These are phyloP conservation scores for Pichia sp. DNA, from an alignment of 1,139 yeast species.

Conservation along the genomic window DNA sequence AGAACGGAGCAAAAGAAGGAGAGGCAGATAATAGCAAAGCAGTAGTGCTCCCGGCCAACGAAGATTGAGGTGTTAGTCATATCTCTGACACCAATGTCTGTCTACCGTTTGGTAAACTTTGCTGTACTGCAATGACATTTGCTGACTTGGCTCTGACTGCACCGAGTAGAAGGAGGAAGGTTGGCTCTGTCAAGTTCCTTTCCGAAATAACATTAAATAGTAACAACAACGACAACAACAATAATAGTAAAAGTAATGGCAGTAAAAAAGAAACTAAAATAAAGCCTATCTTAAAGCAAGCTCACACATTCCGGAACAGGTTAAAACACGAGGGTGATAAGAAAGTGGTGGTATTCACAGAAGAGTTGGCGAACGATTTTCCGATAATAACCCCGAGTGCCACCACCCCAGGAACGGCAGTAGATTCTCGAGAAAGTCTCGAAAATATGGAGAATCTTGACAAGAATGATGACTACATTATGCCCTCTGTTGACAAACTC, in stretches of 20 bases:
- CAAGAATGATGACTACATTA: background rate
- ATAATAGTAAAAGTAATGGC: background rate
- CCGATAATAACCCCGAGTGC: background rate
- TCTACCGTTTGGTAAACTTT: background rate
- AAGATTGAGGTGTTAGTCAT: too few species aligned
- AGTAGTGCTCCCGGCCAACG: too few species aligned
- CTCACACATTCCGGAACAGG: background rate
- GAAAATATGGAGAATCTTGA: background rate
- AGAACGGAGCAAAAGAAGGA: background rate
- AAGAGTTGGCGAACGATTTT: background rate
- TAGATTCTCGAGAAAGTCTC: background rate
- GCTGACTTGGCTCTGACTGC: background rate
- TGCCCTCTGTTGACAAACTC: background rate
- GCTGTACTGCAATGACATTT: background rate
- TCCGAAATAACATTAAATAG: background rate
- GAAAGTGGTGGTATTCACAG: background rate
- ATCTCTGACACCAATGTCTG: too few species aligned
- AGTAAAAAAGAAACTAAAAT: background rate
- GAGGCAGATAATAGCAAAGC: background rate
- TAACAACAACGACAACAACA: background rate
- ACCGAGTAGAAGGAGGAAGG: conserved; percentile 3
- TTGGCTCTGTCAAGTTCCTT: conserved; percentile 1
- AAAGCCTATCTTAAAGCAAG: background rate
- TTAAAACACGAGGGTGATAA: background rate
- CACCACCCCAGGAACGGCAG: background rate